Conservation (phyloP, 1,284 basidiomycete genomes). For the Trichosporon asahii region DNA sequence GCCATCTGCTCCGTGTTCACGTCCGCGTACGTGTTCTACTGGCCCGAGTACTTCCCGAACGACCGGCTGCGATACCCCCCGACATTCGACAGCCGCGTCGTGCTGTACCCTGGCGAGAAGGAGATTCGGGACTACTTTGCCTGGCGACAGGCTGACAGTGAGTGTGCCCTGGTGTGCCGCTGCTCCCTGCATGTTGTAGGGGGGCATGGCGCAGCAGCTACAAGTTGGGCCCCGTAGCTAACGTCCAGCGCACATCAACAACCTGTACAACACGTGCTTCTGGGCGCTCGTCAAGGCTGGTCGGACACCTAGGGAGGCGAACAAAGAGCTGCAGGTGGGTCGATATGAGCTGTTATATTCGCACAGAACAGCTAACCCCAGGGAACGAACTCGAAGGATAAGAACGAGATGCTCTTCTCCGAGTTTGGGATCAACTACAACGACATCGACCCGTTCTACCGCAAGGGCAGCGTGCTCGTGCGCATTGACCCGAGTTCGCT, state of each 20-base stretch:
- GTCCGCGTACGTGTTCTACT: conserved; percentile 83
- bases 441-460: conserved; percentile 65
- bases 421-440: conserved; percentile 88
- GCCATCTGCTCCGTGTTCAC: conserved; percentile 89
- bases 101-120: conserved; percentile 71
- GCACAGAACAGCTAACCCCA: conserved; percentile 54
- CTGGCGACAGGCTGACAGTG: conserved; percentile 94
- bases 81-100: conserved; percentile 85
- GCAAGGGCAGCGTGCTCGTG: conserved; percentile 82
- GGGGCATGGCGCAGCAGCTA: no score
- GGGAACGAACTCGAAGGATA: conserved; percentile 82
- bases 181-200: no score
- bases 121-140: conserved; percentile 88
- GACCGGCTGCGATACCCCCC: conserved; percentile 72
- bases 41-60: conserved; percentile 71
- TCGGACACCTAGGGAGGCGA: conserved; percentile 73
- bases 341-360: no score
- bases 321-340: conserved; percentile 66
- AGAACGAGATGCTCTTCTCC: conserved; percentile 84
- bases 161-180: conserved; percentile 57
- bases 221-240: no score
- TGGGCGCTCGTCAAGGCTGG: conserved; percentile 88
- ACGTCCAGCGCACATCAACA: conserved; percentile 86
- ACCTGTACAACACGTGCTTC: conserved; percentile 92
- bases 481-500: conserved; percentile 50